Conservation (phyloP, 768 basidiomycete species). For the Leccinum uliginosum region DNA sequence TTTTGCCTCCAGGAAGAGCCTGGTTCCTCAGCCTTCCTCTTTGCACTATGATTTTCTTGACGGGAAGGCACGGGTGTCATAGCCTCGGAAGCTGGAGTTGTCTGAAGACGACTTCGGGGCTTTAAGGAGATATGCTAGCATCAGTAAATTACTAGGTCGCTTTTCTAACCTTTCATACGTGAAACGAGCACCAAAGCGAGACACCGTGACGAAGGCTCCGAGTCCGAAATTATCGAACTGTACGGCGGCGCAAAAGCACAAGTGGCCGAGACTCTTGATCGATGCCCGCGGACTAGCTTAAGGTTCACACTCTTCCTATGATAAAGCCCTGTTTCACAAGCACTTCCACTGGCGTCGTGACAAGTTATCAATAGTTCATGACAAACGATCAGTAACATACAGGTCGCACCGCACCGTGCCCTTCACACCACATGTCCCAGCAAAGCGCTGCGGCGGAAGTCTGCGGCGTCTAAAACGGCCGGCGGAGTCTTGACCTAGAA, state of each 20-base stretch:
- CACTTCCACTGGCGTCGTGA: neutral
- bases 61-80: neutral
- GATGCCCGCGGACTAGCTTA: neutral
- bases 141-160: neutral
- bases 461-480: no score
- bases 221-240: neutral
- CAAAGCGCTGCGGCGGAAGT: no score
- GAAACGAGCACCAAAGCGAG: neutral
- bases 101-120: neutral
- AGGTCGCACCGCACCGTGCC: neutral
- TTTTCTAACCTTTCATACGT: neutral
- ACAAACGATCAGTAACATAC: neutral
- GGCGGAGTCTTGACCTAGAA: no score
- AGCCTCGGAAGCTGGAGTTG: neutral
- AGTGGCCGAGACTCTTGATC: neutral
- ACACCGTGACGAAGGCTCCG: neutral
- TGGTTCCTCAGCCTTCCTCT: constrained; percentile 16
- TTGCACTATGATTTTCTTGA: neutral
- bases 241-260: neutral
- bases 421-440: neutral
- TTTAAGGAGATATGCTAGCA: neutral
- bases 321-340: neutral
- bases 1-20: constrained; percentile 49
- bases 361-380: neutral
- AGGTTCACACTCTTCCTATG: neutral